These are phyloP conservation scores for Stylosanthes scabra DNA, from an alignment of 331 rosid genomes.

Conservation along the genomic window DNA sequence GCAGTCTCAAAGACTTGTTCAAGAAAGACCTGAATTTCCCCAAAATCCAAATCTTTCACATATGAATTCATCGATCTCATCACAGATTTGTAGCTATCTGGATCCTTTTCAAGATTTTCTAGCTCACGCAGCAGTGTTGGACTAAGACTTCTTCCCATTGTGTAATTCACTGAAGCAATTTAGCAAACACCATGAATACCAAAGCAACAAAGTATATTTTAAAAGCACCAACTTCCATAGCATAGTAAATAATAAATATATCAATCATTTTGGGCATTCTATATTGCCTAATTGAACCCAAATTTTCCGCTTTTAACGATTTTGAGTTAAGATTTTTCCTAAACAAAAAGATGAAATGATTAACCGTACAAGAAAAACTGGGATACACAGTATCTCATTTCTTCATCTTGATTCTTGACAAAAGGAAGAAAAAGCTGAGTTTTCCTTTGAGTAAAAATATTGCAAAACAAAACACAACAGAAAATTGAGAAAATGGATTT, in stretches of 20 bases:
- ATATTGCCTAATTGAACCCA: neutral
- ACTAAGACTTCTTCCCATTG: conserved; percentile 65
- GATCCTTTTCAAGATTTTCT: conserved; percentile 83
- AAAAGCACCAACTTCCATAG: neutral
- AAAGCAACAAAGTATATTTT: neutral
- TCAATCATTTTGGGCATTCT: neutral
- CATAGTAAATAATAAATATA: neutral
- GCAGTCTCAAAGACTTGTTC: conserved; percentile 95
- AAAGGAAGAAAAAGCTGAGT: neutral
- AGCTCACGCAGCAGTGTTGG: conserved; percentile 66
- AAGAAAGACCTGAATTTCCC: conserved; percentile 80
- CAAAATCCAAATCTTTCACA: conserved; percentile 80
- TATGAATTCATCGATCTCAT: conserved; percentile 64
- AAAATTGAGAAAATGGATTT: neutral
- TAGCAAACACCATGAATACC: conserved; percentile 3
- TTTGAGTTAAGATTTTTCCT: neutral
- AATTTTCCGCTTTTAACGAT: neutral
- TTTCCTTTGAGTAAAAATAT: too few species aligned
- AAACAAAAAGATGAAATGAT: neutral
- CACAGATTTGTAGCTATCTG: conserved; percentile 61
- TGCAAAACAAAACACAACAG: neutral
- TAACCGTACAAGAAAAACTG: neutral
- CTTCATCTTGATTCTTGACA: neutral
- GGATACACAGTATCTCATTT: neutral
- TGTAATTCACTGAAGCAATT: conserved; percentile 38